Conservation (phyloP, 1,284 basidiomycete genomes). For the Apiotrichum domesticum region DNA sequence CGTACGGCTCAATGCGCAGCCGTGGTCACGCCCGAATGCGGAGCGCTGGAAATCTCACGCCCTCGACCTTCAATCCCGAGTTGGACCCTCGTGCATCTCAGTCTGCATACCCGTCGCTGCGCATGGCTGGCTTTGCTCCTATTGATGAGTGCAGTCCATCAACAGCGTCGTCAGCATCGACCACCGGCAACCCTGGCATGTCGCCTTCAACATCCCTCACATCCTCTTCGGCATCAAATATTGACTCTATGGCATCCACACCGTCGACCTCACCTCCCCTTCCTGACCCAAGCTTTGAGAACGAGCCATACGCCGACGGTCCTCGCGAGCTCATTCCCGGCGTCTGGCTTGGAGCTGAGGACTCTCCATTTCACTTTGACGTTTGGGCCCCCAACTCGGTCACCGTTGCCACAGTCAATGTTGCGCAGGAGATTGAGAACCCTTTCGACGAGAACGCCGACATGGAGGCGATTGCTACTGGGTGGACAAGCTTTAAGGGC, state of each 20-base stretch:
- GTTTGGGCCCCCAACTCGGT: slow-evolving; percentile 18
- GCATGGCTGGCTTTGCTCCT: slow-evolving; percentile 13
- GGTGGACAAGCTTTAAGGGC: slow-evolving; percentile 7
- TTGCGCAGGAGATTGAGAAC: slow-evolving; percentile 84
- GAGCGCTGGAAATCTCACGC: slow-evolving; percentile 20
- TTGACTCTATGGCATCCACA: slow-evolving; percentile 10
- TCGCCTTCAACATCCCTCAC: slow-evolving; percentile 13
- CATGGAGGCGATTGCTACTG: slow-evolving; percentile 1
- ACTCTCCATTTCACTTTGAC: slow-evolving; percentile 61
- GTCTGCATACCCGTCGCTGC: slow-evolving; percentile 14
- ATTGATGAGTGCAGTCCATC: slow-evolving; percentile 21
- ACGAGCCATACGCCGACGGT: slow-evolving; percentile 68
- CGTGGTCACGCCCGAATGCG: slow-evolving; percentile 22
- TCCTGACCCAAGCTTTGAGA: background rate
- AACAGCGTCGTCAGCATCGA: background rate
- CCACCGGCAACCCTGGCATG: slow-evolving; percentile 6
- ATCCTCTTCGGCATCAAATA: slow-evolving; percentile 11
- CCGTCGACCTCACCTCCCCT: slow-evolving; percentile 16
- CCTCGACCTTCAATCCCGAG: background rate
- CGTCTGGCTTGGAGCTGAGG: slow-evolving; percentile 88
- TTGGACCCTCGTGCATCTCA: slow-evolving; percentile 16
- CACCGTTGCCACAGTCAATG: slow-evolving; percentile 62
- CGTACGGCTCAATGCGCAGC: slow-evolving; percentile 16
- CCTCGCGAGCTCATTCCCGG: slow-evolving; percentile 84
- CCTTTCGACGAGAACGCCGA: slow-evolving; percentile 55